A percentile compares a stretch with the other conserved stretches of the same genome.
These are phyloP conservation scores for Rhodosporidiobolus sp. DNA, from an alignment of 768 basidiomycete species.

Conservation along the genomic window DNA sequence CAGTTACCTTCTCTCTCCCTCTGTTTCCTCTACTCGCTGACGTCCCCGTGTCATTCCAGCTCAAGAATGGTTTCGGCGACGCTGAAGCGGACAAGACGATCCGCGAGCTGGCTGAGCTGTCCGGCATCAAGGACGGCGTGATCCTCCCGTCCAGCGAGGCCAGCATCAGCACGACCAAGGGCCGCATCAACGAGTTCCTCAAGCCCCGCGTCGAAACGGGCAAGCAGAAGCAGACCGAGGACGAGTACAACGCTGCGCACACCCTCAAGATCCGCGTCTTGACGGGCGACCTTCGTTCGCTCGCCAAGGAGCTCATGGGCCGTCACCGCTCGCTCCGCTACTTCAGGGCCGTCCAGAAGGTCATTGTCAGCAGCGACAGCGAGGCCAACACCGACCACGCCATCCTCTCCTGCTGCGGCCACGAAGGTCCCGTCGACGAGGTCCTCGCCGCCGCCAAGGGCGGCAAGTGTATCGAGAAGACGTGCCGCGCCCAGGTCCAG, in stretches of 20 bases:
- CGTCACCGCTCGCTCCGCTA: conserved; percentile 86
- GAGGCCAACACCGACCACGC: conserved; percentile 53
- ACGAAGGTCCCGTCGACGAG: conserved; percentile 75
- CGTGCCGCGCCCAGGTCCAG: conserved; percentile 67
- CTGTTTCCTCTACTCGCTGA: neutral
- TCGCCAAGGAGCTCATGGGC: conserved; percentile 84
- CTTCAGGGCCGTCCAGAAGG: conserved; percentile 83
- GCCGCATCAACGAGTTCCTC: conserved; percentile 46
- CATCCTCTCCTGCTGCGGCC: conserved; percentile 87
- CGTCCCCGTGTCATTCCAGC: neutral
- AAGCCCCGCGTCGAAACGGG: conserved; percentile 47
- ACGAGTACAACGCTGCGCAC: conserved; percentile 38
- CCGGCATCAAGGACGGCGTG: conserved; percentile 41
- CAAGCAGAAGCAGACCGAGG: conserved; percentile 60
- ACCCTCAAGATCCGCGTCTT: conserved; percentile 78
- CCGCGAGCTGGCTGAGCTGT: conserved; percentile 37
- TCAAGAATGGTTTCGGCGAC: conserved; percentile 42
- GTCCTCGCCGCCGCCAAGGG: conserved; percentile 68
- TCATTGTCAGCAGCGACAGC: conserved; percentile 64
- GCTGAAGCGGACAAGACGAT: conserved; percentile 42
- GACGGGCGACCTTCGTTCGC: conserved; percentile 75
- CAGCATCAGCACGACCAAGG: conserved; percentile 57
- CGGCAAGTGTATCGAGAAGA: conserved; percentile 65
- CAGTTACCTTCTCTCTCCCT: neutral
- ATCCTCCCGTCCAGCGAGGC: neutral